Base-by-base conservation (phyloP, 2,329 filamentous ascomycete genomes). In the Torrubiella hemipterigena region DNA sequence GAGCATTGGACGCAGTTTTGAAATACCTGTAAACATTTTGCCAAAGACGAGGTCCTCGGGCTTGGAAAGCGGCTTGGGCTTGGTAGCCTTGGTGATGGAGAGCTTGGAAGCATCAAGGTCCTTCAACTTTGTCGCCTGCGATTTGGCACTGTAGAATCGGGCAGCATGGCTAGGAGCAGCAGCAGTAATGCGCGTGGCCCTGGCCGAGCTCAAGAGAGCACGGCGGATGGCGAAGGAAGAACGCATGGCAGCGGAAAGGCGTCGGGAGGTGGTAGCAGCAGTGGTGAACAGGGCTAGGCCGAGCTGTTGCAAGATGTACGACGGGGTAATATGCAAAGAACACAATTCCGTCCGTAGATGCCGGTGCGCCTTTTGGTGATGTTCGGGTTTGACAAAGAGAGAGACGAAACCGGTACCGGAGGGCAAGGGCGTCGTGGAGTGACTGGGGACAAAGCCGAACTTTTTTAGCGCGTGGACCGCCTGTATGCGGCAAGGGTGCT, bases 21-120 rank as follows among this genome's bases (percentile, higher is more conserved):
- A 36, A 55, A 35, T 61, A 87, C 85, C 86, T 48, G 91, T 94
- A 58, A 98, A 98, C 30, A 77, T 80, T 43, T 73, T 73, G 41
- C 91, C 91, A 56, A 98, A 98, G 41, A 96, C 67, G 33, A 98
- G 75, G 40, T 93, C 77, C 51, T 89, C 73, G 11, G 81, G 73
- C 32, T 86, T 77, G 39, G 70, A 66, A 33, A 89, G 65, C 18
- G 69, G 54, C 58, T 89, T 91, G 9, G 89, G 91, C 4, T 69
- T 74, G 7, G 65, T 70, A 2, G 83, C 93, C 59, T 78, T 76
- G 36, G 75, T 77, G 49, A 95, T 67, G 29, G 67, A 64, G 37
- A 96, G 73, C 57, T 79, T 80, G 23, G 75, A 70, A n/a, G 80
- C 62, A 55, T 96, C 84, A 42, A 96, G 71, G 34, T 73, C 75